phyloP scores from a whole-genome alignment of 371 early-diverging fungal genomes.

The Rhizomucor pusillus region DNA sequence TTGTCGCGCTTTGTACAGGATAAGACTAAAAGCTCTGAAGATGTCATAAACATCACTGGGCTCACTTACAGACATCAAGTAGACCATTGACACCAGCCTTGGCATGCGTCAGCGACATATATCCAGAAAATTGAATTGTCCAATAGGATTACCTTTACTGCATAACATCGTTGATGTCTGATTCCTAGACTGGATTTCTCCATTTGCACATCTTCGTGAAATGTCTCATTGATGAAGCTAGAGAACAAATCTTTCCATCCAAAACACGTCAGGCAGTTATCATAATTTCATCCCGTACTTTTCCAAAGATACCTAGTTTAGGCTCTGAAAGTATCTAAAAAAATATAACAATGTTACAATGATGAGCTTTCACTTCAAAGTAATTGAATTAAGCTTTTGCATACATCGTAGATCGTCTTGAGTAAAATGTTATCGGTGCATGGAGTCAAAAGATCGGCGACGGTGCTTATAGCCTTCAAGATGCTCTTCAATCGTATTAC shows the following conservation, averaged over 20 bases:
- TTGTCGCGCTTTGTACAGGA: conserved; percentile 56
- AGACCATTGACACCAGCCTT: conserved; percentile 81
- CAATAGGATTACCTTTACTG: conserved; percentile 57
- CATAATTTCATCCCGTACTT: not conserved
- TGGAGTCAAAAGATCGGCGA: conserved; percentile 32
- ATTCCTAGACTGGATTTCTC: conserved; percentile 74
- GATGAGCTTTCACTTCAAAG: too few species aligned
- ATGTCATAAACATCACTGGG: not conserved
- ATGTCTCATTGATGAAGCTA: conserved; percentile 41
- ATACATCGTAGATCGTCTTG: conserved; percentile 27
- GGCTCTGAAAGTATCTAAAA: conserved; percentile 26
- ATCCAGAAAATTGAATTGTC: not conserved
- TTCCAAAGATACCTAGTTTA: conserved; percentile 19
- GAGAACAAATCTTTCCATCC: not conserved
- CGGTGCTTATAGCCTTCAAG: conserved; percentile 34
- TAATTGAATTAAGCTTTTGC: not conserved
- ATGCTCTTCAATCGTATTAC: conserved; percentile 69
- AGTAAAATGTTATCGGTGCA: conserved; percentile 42
- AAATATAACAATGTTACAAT: not conserved
- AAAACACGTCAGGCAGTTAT: not conserved
- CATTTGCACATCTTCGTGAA: conserved; percentile 67
- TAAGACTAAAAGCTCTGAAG: not conserved
- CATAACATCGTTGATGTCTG: conserved; percentile 84
- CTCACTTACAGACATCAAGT: conserved; percentile 80
- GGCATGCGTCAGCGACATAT: not conserved